Percentiles rank a stretch among this genome's conserved stretches.
phyloP scores from a whole-genome alignment of 2,329 filamentous ascomycete genomes.

The Penicillium sp. region DNA sequence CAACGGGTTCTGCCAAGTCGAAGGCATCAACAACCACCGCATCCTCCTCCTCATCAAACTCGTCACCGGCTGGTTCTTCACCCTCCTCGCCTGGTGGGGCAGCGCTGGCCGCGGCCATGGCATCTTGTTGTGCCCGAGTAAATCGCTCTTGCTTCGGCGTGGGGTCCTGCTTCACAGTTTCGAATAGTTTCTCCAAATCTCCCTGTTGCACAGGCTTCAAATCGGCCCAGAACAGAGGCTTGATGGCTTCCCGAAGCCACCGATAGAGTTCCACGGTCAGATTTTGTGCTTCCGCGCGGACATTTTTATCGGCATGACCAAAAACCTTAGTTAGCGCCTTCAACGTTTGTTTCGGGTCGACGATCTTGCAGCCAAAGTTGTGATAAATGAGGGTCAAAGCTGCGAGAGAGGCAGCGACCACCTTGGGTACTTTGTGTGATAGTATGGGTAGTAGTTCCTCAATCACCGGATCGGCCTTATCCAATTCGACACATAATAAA shows the following conservation, averaged over 20 bases:
- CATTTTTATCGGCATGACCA: slow-evolving; percentile 96
- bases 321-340: slow-evolving; percentile 88
- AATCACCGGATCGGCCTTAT: slow-evolving; percentile 78
- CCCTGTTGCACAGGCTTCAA: slow-evolving; percentile 93
- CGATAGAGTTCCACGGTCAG: slow-evolving; percentile 91
- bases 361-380: slow-evolving; percentile 89
- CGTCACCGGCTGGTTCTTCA: slow-evolving; percentile 38
- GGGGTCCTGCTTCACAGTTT: slow-evolving; percentile 84
- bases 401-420: slow-evolving; percentile 71
- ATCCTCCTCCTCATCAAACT: slow-evolving; percentile 61
- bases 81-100: slow-evolving; percentile 57
- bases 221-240: slow-evolving; percentile 94
- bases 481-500: slow-evolving; percentile 84
- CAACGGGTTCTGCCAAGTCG: slow-evolving; percentile 80
- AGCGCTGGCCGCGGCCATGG: slow-evolving; percentile 66
- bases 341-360: slow-evolving; percentile 87
- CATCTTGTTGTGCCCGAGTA: slow-evolving; percentile 83
- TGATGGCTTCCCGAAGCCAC: slow-evolving; percentile 97
- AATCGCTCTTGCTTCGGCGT: slow-evolving; percentile 86
- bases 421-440: slow-evolving; percentile 86
- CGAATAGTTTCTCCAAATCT: slow-evolving; percentile 90
- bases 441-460: slow-evolving; percentile 84
- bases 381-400: slow-evolving; percentile 83
- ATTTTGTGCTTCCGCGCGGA: slow-evolving; percentile 88
- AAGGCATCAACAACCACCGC: slow-evolving; percentile 73